Evolutionary conservation across 306 rosid species (phyloP).

Genomic region (Biancaea sappan): DNA sequence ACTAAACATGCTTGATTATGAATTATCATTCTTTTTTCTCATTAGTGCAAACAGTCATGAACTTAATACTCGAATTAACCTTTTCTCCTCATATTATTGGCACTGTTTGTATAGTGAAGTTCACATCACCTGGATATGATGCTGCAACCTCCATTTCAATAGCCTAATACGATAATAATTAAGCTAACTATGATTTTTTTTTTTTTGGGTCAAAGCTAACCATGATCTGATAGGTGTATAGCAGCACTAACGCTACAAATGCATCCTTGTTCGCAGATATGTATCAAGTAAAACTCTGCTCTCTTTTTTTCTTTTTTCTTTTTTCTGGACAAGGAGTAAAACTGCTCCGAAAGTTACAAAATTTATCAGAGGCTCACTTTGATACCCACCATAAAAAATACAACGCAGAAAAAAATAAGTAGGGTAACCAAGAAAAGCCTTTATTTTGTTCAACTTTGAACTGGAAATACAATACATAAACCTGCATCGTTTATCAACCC

Average conservation of each 20-base stretch:
- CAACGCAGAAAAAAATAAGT: slow-evolving; percentile 3
- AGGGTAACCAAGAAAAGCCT: slow-evolving; percentile 15
- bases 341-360: slow-evolving; percentile 8
- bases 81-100: too few species aligned
- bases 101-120: too few species aligned
- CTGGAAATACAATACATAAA: slow-evolving; percentile 25
- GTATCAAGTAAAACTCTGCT: slow-evolving; percentile 5
- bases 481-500: slow-evolving; percentile 5
- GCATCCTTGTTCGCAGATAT: background rate
- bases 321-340: too few species aligned
- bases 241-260: slow-evolving; percentile 8
- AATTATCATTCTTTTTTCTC: too few species aligned
- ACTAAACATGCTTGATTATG: too few species aligned
- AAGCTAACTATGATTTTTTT: background rate
- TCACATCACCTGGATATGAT: too few species aligned
- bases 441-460: slow-evolving; percentile 10
- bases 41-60: too few species aligned
- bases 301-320: too few species aligned
- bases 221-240: background rate
- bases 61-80: too few species aligned
- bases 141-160: background rate
- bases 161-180: background rate
- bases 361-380: slow-evolving; percentile 15
- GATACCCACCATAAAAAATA: slow-evolving; percentile 3
- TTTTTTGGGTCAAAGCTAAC: too few species aligned